A percentile compares a stretch with the other conserved stretches of the same genome.
phyloP scores from a whole-genome alignment of 495 filamentous ascomycete species.

The Monascus purpureus region DNA sequence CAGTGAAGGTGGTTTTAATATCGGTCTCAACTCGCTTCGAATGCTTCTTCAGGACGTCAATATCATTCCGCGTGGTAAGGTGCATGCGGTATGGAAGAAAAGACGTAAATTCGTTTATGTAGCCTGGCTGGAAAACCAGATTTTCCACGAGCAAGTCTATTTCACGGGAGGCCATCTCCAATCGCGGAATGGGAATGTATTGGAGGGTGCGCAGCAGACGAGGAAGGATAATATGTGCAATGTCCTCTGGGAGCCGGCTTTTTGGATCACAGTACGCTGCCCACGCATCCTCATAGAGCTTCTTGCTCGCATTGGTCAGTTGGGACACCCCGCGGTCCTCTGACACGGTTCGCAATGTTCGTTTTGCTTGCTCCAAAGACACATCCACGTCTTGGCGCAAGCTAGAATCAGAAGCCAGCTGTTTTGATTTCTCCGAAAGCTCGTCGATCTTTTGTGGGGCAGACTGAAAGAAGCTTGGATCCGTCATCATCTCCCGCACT shows the following conservation, averaged over 20 bases:
- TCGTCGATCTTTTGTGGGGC: conserved; percentile 56
- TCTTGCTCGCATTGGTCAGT: conserved; percentile 46
- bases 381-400: conserved; percentile 61
- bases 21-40: conserved; percentile 51
- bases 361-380: conserved; percentile 53
- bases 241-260: conserved; percentile 56
- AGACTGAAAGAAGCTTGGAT: conserved; percentile 70
- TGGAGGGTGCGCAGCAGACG: conserved; percentile 61
- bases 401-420: conserved; percentile 46
- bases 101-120: conserved; percentile 69
- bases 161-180: conserved; percentile 71
- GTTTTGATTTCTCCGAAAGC: conserved; percentile 50
- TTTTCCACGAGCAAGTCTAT: conserved; percentile 82
- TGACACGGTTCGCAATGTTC: conserved; percentile 50
- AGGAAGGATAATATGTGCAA: conserved; percentile 66
- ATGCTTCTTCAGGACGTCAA: conserved; percentile 70
- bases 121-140: conserved; percentile 77
- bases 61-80: conserved; percentile 69
- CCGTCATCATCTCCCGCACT: conserved; percentile 69
- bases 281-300: conserved; percentile 53
- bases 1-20: conserved; percentile 53
- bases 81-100: conserved; percentile 80
- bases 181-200: conserved; percentile 74
- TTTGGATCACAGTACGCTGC: conserved; percentile 43
- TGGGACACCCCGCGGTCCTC: conserved; percentile 57